These are phyloP conservation scores for Cytospora paraplurivora DNA, from an alignment of 2,329 filamentous ascomycete species.

Conservation along the genomic window DNA sequence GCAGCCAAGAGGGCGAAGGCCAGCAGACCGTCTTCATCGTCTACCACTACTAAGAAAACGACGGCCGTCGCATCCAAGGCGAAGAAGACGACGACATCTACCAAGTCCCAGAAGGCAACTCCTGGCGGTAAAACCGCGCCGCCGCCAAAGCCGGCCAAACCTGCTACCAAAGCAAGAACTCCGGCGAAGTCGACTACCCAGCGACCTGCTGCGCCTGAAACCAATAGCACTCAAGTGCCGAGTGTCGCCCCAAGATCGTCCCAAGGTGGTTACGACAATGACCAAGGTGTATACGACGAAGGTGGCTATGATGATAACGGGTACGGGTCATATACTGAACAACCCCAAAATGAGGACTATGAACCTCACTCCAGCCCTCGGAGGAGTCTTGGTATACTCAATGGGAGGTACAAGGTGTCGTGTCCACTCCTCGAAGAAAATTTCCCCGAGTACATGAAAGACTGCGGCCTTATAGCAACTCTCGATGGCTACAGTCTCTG, in stretches of 20 bases:
- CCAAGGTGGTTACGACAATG: slow-evolving; percentile 5
- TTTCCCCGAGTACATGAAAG: slow-evolving; percentile 33
- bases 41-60: slow-evolving; percentile 12
- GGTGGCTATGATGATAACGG: neutral
- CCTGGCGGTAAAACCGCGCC: neutral
- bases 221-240: neutral
- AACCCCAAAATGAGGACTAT: slow-evolving; percentile 27
- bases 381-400: slow-evolving; percentile 42
- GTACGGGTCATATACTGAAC: slow-evolving; percentile 28
- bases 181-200: slow-evolving; percentile 8
- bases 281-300: neutral
- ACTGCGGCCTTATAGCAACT: slow-evolving; percentile 42
- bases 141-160: slow-evolving; percentile 3
- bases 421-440: slow-evolving; percentile 34
- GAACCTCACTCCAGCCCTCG: slow-evolving; percentile 23
- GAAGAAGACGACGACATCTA: slow-evolving; percentile 4
- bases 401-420: slow-evolving; percentile 47
- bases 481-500: slow-evolving; percentile 45
- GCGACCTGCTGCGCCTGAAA: neutral
- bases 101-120: slow-evolving; percentile 4
- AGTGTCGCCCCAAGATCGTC: neutral
- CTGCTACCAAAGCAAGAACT: slow-evolving; percentile 29
- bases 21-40: slow-evolving; percentile 14
- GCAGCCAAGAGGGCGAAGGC: slow-evolving; percentile 36
- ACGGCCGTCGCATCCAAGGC: neutral